A percentile compares a stretch with the other conserved stretches of the same genome.
These are phyloP conservation scores for Dryadomyces sulphureus DNA, from an alignment of 2,329 filamentous ascomycete genomes.

Conservation along the genomic window DNA sequence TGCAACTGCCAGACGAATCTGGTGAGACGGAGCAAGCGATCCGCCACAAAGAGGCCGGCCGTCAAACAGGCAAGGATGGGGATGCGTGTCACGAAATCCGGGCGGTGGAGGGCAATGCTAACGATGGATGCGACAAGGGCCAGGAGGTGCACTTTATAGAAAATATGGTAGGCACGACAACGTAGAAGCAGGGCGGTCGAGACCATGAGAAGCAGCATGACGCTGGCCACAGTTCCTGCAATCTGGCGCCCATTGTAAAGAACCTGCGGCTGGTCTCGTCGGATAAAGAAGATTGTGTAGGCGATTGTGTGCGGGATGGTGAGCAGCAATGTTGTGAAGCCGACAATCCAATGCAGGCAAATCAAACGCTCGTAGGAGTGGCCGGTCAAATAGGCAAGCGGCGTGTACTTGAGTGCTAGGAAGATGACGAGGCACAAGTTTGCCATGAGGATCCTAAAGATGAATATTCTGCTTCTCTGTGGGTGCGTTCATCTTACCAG, in stretches of 20 bases:
- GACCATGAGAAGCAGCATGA: slow-evolving; percentile 28
- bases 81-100: slow-evolving; percentile 25
- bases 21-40: slow-evolving; percentile 31
- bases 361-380: slow-evolving; percentile 46
- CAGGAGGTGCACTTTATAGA: slow-evolving; percentile 36
- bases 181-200: slow-evolving; percentile 28
- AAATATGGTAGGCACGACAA: slow-evolving; percentile 36
- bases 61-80: slow-evolving; percentile 26
- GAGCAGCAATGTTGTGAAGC: slow-evolving; percentile 30
- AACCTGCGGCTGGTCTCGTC: slow-evolving; percentile 13
- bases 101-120: slow-evolving; percentile 35
- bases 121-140: slow-evolving; percentile 34
- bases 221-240: slow-evolving; percentile 31
- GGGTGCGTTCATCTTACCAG: slow-evolving; percentile 15
- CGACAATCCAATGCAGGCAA: slow-evolving; percentile 37
- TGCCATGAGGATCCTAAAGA: slow-evolving; percentile 14
- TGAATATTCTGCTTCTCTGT: no score
- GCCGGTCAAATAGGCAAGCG: slow-evolving; percentile 33
- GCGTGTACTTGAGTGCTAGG: slow-evolving; percentile 43
- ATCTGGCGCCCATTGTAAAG: slow-evolving; percentile 25
- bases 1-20: slow-evolving; percentile 28
- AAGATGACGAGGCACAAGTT: slow-evolving; percentile 39
- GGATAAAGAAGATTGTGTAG: slow-evolving; percentile 27
- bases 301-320: slow-evolving; percentile 29
- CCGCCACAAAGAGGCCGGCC: slow-evolving; percentile 32